Conservation (phyloP, 768 basidiomycete genomes). For the Strobilomyces dryophilus region DNA sequence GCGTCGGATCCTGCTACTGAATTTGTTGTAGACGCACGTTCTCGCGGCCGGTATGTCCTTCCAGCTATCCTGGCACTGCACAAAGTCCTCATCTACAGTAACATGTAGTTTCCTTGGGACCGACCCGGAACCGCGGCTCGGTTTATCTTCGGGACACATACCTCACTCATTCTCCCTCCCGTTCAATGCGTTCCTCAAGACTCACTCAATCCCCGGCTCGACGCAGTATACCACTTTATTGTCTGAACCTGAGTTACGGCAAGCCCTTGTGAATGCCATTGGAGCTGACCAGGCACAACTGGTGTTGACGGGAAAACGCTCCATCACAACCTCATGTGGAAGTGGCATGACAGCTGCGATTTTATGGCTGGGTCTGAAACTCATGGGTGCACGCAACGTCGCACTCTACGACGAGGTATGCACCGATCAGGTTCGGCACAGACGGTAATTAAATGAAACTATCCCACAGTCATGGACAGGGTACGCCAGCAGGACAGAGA, state of each 20-base stretch:
- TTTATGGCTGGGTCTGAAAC: conserved; percentile 87
- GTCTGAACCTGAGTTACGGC: conserved; percentile 51
- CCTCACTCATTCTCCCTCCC: conserved; percentile 83
- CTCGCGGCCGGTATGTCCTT: conserved; percentile 63
- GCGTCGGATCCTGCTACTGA: conserved; percentile 45
- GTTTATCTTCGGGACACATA: conserved; percentile 88
- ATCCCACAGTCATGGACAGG: conserved; percentile 87
- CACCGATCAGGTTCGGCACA: conserved; percentile 6
- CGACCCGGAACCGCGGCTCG: conserved; percentile 86
- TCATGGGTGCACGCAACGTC: conserved; percentile 56
- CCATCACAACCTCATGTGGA: conserved; percentile 79
- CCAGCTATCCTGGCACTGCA: background rate
- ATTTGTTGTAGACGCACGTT: conserved; percentile 84
- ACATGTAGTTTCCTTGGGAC: conserved; percentile 65
- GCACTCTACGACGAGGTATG: conserved; percentile 93
- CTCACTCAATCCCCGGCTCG: conserved; percentile 30
- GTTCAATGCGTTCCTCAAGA: conserved; percentile 67
- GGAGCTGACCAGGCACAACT: conserved; percentile 52
- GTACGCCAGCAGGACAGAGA: conserved; percentile 74
- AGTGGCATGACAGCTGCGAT: conserved; percentile 98
- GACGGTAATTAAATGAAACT: conserved; percentile 16
- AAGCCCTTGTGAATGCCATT: conserved; percentile 58
- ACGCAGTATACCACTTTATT: conserved; percentile 58
- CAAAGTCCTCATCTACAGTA: conserved; percentile 5
- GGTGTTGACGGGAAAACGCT: conserved; percentile 55